These are phyloP conservation scores for Eucalyptus curtisii DNA, from an alignment of 345 rosid genomes.

Conservation along the genomic window DNA sequence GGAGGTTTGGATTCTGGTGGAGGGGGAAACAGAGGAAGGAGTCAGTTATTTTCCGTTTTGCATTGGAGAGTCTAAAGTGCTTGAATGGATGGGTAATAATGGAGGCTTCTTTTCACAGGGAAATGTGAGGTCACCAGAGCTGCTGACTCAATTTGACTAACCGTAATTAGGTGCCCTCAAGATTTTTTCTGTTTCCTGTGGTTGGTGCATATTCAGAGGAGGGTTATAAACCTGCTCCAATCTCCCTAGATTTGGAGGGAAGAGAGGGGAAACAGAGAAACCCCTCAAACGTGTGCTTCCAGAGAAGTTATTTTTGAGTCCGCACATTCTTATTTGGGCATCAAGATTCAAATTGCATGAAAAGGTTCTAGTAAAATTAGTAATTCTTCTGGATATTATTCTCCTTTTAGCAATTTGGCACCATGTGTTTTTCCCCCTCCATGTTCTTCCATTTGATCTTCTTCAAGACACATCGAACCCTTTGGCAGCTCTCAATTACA, in stretches of 20 bases:
- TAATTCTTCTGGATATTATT: not conserved
- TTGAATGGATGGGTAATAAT: not conserved
- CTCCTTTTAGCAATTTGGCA: not conserved
- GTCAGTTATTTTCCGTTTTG: not conserved
- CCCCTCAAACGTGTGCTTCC: not conserved
- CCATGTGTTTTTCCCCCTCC: not conserved
- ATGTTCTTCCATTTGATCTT: not conserved
- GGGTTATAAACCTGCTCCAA: not conserved
- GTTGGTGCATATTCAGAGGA: not conserved
- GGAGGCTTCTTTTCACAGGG: not conserved
- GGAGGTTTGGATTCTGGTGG: not conserved
- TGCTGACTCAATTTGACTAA: not conserved
- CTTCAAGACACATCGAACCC: not conserved
- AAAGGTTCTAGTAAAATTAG: not conserved
- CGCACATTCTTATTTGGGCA: not conserved
- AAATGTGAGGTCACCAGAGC: not conserved
- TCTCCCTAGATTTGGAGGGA: not conserved
- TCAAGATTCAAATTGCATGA: not conserved
- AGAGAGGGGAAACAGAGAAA: not conserved
- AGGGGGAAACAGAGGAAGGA: not conserved
- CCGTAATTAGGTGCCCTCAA: not conserved
- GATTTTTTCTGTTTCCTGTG: not conserved
- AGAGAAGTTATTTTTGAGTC: not conserved
- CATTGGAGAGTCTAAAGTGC: not conserved
- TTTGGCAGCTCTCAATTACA: not conserved